Evolutionary conservation across 2,329 filamentous ascomycete species (phyloP), one percentile per base, ranked within the genome.

Genomic region (Talaromyces verruculosus): DNA sequence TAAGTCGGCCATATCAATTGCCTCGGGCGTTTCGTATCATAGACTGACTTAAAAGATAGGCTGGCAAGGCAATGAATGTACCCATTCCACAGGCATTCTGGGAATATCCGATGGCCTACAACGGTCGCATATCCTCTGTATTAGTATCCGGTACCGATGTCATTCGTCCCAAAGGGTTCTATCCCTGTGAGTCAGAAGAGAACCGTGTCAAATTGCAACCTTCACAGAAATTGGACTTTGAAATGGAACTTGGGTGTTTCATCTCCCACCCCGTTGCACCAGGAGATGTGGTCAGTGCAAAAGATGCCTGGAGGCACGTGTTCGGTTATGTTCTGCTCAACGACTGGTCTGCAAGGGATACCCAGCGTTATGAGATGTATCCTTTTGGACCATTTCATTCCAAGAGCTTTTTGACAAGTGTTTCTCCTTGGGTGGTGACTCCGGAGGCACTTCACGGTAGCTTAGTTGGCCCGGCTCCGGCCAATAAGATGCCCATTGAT

Each of bases 241-340:
- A 85, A 68, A 74, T 84, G 2, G 83, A 85, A 67, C 75, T 84
- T 70, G 83, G 80, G 0, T 79, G 77, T 19, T 76, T 83, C 39
- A 72, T 84, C 8, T 79, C 78, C 7, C 73, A 75, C 10, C 79
- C 81, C 0, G 70, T 82, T 0, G 70, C 75, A 1, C 73, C 75
- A 8, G 81, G 81, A 0, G 68, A 77, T 7, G 79, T 82, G n/a
- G 71, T 71, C 17, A 72, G 82, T 5, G 80, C 81, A 0, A 75
- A 78, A 17, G 80, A 85, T 0, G 62, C 62, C 4, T 49, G 19
- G 41, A 49, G 41, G n/a, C 84, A 89, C 68, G 85, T 89, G 17
- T 89, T 89, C 72, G 87, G 87, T 0, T 78, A 88, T n/a, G 83
- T 87, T 0, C 74, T 89, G 43, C 71, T 88, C 6, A 88, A 88